Percentiles rank a stretch among this genome's conserved stretches.
phyloP scores from a whole-genome alignment of 306 rosid species.

The Corylus avellana region DNA sequence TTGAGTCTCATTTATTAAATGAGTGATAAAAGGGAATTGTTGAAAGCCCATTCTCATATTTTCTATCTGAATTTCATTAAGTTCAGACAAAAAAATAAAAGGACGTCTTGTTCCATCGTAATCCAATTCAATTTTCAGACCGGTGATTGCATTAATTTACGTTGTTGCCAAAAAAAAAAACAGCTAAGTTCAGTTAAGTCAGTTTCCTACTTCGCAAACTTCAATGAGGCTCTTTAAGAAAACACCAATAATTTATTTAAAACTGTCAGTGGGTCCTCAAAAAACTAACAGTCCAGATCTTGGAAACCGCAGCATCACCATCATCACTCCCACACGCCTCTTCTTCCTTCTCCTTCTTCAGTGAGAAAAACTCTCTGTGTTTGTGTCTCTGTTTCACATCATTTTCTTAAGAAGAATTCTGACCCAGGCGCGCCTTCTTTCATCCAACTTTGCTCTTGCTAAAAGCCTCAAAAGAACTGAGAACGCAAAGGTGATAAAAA shows the following conservation, averaged over 20 bases:
- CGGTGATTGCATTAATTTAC: too few species aligned
- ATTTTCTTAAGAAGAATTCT: background rate
- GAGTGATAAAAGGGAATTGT: too few species aligned
- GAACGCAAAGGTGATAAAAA: background rate
- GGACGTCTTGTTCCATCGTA: too few species aligned
- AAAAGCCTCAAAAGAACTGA: background rate
- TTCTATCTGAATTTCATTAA: too few species aligned
- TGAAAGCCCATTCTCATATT: too few species aligned
- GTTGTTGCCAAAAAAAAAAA: background rate
- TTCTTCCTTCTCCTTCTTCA: background rate
- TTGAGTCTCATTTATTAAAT: too few species aligned
- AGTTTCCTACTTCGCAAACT: conserved; percentile 22
- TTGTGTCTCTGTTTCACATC: background rate
- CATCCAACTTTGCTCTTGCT: background rate
- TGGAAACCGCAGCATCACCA: conserved; percentile 24
- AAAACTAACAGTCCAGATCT: conserved; percentile 14
- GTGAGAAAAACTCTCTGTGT: background rate
- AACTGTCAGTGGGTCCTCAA: conserved; percentile 11
- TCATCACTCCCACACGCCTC: conserved; percentile 23
- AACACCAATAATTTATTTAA: background rate
- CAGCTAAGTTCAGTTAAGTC: conserved; percentile 25
- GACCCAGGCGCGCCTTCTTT: conserved; percentile 22
- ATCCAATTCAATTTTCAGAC: too few species aligned
- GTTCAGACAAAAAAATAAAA: too few species aligned
- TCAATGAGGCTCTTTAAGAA: background rate